Conservation (phyloP, 306 rosid species). For the Lathyrus oleraceus region DNA sequence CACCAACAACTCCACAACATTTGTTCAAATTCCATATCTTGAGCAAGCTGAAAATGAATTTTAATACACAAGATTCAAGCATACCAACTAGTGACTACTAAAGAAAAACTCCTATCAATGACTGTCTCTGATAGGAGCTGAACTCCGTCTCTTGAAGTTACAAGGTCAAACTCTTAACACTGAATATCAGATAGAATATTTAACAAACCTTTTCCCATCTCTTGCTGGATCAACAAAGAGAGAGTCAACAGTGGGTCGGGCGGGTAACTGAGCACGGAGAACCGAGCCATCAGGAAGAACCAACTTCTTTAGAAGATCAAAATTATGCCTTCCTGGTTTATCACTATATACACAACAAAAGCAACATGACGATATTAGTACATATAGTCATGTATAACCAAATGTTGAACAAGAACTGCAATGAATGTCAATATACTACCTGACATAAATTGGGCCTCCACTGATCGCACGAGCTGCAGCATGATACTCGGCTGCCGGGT, state of each 20-base stretch:
- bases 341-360: slow-evolving; percentile 53
- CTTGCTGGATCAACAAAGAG: too few relatives aligned
- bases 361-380: neutral
- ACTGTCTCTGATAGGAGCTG: neutral
- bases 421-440: slow-evolving; percentile 57
- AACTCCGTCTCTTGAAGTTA: neutral
- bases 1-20: too few relatives aligned
- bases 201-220: slow-evolving; percentile 73
- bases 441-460: slow-evolving; percentile 91
- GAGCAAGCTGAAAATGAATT: too few relatives aligned
- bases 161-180: neutral
- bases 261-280: slow-evolving; percentile 88
- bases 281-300: slow-evolving; percentile 95
- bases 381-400: neutral
- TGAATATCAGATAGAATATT: neutral
- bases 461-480: too few relatives aligned
- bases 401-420: neutral
- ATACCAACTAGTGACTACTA: too few relatives aligned
- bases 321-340: slow-evolving; percentile 91
- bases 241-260: slow-evolving; percentile 81
- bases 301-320: slow-evolving; percentile 80
- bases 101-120: too few relatives aligned
- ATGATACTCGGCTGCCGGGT: too few relatives aligned
- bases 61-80: too few relatives aligned
- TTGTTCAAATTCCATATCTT: too few relatives aligned